Evolutionary conservation across 2,329 filamentous ascomycete species (phyloP), one percentile per base, ranked within the genome.

Genomic region (Aphanoascus verrucosus): DNA sequence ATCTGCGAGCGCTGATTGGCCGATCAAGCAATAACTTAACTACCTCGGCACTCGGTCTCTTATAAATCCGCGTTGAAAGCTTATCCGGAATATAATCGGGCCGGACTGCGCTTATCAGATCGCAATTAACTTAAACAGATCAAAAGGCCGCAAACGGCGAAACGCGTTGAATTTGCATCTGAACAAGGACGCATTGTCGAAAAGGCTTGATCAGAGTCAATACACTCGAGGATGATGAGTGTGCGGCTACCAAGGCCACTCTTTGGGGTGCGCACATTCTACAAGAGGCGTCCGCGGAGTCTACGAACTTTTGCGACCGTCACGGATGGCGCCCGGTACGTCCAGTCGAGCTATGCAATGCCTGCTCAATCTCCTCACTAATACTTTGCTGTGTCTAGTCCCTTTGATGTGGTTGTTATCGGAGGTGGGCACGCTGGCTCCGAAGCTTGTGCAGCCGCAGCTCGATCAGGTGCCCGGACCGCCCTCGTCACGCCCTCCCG

Each of bases 401-500:
- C 81, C 1, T 94, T 86, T 66, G 91, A 98, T 78, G 93, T 98
- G 48, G 78, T 98, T 35, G 90, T 98, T 1, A 89, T 98, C 58
- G 93, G 93, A 52, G 93, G 93, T 56, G 93, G 93, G 28, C 93
- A 98, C 75, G 93, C 93, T 54, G 93, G 93, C 47, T 86, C 89
- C 51, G 93, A 98, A 75, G 93, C 93, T 55, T 91, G 86, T 59
- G 85, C 93, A 9, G 93, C 91, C 1, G 88, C 93, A 12, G 93
- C 93, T 43, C 82, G 93, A 63, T 81, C 86, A 14, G 93, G 93
- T 50, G 93, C 91, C 48, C 83, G 84, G 62, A 97, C 93, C 41
- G 91, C 86, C 1, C 79, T 98, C 60, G 77, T 98, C 47, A 98
- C 93, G 1, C 93, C 91, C 1, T 88, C 86, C 56, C 70, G 88